Evolutionary conservation across 495 filamentous ascomycete species (phyloP), one percentile per base, ranked within the genome.

Genomic region (Aspergillus incahuasiensis): DNA sequence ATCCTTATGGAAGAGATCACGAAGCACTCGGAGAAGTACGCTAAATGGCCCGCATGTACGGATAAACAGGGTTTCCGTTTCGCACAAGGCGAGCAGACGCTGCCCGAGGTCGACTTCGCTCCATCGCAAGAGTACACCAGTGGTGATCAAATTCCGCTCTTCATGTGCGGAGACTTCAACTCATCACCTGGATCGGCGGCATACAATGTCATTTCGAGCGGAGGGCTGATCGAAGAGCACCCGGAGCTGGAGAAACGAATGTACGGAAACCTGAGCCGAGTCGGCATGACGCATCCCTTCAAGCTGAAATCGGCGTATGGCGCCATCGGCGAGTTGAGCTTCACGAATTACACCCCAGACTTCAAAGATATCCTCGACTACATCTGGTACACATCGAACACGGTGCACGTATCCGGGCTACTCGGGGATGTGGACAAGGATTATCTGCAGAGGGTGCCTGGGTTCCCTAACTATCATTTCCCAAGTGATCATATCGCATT

Each of bases 381-480:
- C 69, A 88, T 97, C 64, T 97, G 90, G 91, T 98, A 91, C 74
- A 89, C 89, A 48, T 90, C 90, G 41, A 97, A 95, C 68, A 83
- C 90, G 25, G 78, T 98, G 41, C 89, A 95, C 65, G 86, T 95
- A 28, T 87, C 89, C 32, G 88, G 84, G 39, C 70, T 98, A 54
- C 88, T 98, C 9, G 95, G 94, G 6, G 85, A 92, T 35, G 89
- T 96, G 11, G 95, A 98, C 70, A 82, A 84, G 64, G 84, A 94
- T 12, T 95, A 97, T 70, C 85, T 98, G 54, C 85, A 87, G 61
- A 80, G 85, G 43, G 91, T 97, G 5, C 94, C 94, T 3, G 94
- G 94, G 0, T 98, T 97, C 72, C 94, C 94, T 11, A 95, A 97
- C 63, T 92, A 88, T 67, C 94, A 97, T 73, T 97, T 96, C 75